Percentiles rank a stretch among this genome's conserved stretches.
phyloP scores from a whole-genome alignment of 768 basidiomycete genomes.

The Harrya chromipes region DNA sequence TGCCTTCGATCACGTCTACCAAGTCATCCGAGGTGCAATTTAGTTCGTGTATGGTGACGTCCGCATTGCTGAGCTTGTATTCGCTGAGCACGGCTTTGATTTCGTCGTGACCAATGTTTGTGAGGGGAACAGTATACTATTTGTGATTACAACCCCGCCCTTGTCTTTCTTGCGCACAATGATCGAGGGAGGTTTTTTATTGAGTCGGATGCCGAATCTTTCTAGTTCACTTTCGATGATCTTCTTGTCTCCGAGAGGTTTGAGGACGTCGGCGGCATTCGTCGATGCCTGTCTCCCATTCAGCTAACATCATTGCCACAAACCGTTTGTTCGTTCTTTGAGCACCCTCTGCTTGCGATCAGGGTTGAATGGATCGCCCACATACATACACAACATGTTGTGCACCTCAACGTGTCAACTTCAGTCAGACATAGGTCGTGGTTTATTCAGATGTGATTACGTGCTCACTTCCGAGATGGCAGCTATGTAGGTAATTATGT shows the following conservation, averaged over 20 bases:
- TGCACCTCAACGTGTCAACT: too few species aligned
- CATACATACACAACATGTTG: too few species aligned
- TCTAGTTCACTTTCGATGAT: slow-evolving; percentile 92
- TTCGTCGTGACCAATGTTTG: slow-evolving; percentile 93
- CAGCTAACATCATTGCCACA: too few species aligned
- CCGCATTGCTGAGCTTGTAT: slow-evolving; percentile 85
- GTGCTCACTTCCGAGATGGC: too few species aligned
- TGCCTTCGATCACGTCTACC: slow-evolving; percentile 97
- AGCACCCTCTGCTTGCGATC: too few species aligned
- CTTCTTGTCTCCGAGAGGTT: slow-evolving; percentile 94
- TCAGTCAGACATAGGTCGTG: too few species aligned
- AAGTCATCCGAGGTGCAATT: slow-evolving; percentile 93
- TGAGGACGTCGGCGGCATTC: slow-evolving; percentile 95
- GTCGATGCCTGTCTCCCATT: too few species aligned
- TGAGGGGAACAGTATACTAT: slow-evolving; percentile 95
- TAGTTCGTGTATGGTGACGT: slow-evolving; percentile 90
- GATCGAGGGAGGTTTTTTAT: slow-evolving; percentile 91
- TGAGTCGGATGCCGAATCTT: slow-evolving; percentile 96
- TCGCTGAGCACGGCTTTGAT: slow-evolving; percentile 94
- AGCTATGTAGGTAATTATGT: too few species aligned
- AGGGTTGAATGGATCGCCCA: too few species aligned
- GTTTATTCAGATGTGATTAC: too few species aligned
- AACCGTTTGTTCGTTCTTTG: too few species aligned
- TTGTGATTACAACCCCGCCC: slow-evolving; percentile 90
- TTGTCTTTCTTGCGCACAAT: slow-evolving; percentile 83